Percentiles rank a stretch among this genome's conserved stretches.
Evolutionary conservation across 2,329 filamentous ascomycete genomes (phyloP).

Genomic region (Fusarium lateritium): DNA sequence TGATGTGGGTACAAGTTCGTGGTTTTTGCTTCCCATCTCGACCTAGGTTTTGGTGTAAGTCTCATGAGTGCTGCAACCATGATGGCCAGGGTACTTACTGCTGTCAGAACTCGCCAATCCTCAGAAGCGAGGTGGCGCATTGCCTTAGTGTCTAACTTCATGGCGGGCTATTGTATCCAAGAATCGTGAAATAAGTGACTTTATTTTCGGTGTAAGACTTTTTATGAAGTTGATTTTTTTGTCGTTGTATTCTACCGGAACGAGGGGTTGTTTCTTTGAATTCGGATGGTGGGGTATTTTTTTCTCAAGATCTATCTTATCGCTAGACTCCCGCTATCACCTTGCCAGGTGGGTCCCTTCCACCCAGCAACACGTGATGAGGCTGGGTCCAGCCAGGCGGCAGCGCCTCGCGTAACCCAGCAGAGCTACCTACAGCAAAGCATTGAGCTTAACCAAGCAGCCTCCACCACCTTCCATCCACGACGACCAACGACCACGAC

Average conservation of each 20-base stretch:
- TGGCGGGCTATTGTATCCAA: slow-evolving; percentile 58
- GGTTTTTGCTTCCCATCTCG: slow-evolving; percentile 94
- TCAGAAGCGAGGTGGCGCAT: slow-evolving; percentile 93
- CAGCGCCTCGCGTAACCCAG: slow-evolving; percentile 63
- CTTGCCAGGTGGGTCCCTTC: slow-evolving; percentile 11
- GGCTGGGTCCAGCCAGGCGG: slow-evolving; percentile 56
- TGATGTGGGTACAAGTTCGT: slow-evolving; percentile 94
- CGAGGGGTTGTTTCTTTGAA: slow-evolving; percentile 44
- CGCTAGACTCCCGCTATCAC: slow-evolving; percentile 29
- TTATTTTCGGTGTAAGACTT: slow-evolving; percentile 2
- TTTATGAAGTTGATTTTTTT: slow-evolving; percentile 12
- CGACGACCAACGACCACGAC: slow-evolving; percentile 47
- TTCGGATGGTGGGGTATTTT: slow-evolving; percentile 49
- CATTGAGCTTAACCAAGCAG: slow-evolving; percentile 57
- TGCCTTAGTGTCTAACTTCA: slow-evolving; percentile 96
- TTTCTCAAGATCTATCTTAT: slow-evolving; percentile 54
- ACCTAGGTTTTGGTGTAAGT: slow-evolving; percentile 70
- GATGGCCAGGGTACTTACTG: slow-evolving; percentile 70
- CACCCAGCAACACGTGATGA: slow-evolving; percentile 51
- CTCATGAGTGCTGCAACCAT: slow-evolving; percentile 50
- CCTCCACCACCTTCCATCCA: slow-evolving; percentile 58
- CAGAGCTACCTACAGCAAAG: slow-evolving; percentile 55
- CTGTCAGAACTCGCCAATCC: slow-evolving; percentile 95
- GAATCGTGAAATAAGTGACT: background rate
- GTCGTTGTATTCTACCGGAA: slow-evolving; percentile 14